phyloP scores from a whole-genome alignment of 192 early-diverging fungal genomes.

The Piromyces sp. region DNA sequence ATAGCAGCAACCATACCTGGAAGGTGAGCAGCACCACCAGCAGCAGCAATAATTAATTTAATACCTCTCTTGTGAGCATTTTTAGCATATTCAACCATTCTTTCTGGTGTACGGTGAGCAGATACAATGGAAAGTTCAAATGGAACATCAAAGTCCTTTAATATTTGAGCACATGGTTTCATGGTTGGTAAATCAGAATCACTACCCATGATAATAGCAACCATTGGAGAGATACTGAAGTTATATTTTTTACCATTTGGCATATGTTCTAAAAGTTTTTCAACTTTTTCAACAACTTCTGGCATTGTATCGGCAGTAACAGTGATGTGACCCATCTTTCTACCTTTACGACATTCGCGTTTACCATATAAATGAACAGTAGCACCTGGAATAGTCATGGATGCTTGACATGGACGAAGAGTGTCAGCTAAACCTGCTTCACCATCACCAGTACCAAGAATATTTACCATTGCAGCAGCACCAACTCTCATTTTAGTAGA shows the following conservation, averaged over 20 bases:
- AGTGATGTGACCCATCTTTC: conserved; percentile 98
- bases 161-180: conserved; percentile 73
- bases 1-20: conserved; percentile 98
- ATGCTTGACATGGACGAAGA: conserved; percentile 43
- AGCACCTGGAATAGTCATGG: conserved; percentile 63
- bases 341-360: conserved; percentile 60
- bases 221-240: conserved; percentile 40
- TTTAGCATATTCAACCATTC: conserved; percentile 85
- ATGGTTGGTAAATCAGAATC: conserved; percentile 94
- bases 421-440: conserved; percentile 25
- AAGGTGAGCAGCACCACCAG: conserved; percentile 94
- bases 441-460: conserved; percentile 56
- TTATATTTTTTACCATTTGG: conserved; percentile 3
- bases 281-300: conserved; percentile 47
- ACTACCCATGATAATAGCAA: conserved; percentile 97
- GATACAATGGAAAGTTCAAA: conserved; percentile 96
- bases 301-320: conserved; percentile 72
- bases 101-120: conserved; percentile 84
- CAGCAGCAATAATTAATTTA: conserved; percentile 94
- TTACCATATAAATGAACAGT: conserved; percentile 94
- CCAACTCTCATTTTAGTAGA: conserved; percentile 74
- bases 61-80: conserved; percentile 74
- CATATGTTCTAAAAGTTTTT: conserved; percentile 37
- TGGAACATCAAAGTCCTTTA: conserved; percentile 76
- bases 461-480: conserved; percentile 84